Conservation (phyloP, 2,329 filamentous ascomycete genomes). For the Trichophyton benhamiae region DNA sequence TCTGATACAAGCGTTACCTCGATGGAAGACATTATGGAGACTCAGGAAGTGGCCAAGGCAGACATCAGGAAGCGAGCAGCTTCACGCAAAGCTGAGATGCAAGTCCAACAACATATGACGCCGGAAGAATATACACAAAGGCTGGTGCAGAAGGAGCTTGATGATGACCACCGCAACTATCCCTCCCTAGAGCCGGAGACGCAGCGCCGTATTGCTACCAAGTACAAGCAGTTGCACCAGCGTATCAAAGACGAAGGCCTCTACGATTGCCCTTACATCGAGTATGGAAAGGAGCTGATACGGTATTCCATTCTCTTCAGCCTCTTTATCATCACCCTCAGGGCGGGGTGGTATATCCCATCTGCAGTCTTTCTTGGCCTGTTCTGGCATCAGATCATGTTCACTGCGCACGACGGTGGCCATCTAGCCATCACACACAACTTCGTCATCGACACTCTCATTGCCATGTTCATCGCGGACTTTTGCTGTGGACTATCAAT, state of each 20-base stretch:
- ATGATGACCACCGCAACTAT: constrained; percentile 58
- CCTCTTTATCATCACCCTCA: constrained; percentile 49
- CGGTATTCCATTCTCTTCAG: constrained; percentile 62
- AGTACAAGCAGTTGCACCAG: constrained; percentile 65
- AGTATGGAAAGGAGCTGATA: constrained; percentile 60
- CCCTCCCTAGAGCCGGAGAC: constrained; percentile 60
- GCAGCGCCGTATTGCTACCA: constrained; percentile 61
- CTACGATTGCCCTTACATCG: constrained; percentile 70
- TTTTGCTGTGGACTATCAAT: constrained; percentile 78
- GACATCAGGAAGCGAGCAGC: constrained; percentile 23
- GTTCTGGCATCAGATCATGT: constrained; percentile 90
- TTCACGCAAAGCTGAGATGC: constrained; percentile 25
- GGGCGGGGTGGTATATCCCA: constrained; percentile 51
- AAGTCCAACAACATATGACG: constrained; percentile 44
- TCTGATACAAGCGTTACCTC: constrained; percentile 26
- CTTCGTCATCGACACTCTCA: constrained; percentile 67
- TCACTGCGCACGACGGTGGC: constrained; percentile 84
- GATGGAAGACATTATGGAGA: constrained; percentile 33
- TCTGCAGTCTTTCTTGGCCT: constrained; percentile 65
- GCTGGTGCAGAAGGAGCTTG: neutral
- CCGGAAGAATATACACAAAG: constrained; percentile 42
- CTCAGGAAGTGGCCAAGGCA: neutral
- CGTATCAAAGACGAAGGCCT: constrained; percentile 61
- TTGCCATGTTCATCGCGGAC: constrained; percentile 82
- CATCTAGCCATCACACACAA: constrained; percentile 95